These are phyloP conservation scores for Lathyrus oleraceus DNA, from an alignment of 306 rosid genomes.

Conservation along the genomic window DNA sequence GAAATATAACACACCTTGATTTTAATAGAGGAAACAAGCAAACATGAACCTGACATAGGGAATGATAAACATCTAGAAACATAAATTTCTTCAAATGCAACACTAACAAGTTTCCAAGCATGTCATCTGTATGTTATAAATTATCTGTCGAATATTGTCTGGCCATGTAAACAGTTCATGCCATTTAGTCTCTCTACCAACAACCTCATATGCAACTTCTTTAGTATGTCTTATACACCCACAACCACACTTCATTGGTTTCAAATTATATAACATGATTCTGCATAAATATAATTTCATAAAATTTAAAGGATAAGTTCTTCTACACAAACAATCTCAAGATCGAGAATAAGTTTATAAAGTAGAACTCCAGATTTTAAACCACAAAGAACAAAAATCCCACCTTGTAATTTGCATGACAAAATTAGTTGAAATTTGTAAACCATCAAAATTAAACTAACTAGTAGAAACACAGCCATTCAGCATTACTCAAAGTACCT, in stretches of 20 bases:
- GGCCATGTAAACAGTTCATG: constrained; percentile 12
- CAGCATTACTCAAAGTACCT: constrained; percentile 47
- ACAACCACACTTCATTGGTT: neutral
- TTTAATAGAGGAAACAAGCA: constrained; percentile 26
- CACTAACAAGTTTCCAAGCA: neutral
- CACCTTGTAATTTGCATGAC: neutral
- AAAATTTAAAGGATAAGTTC: neutral
- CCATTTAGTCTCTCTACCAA: neutral
- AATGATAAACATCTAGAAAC: neutral
- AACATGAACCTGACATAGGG: neutral
- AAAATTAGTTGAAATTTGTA: constrained; percentile 1
- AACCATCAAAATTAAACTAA: constrained; percentile 22
- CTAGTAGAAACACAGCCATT: constrained; percentile 10
- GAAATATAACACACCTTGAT: constrained; percentile 9
- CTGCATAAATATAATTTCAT: neutral
- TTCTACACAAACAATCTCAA: neutral
- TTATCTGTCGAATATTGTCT: constrained; percentile 17
- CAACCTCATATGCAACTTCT: constrained; percentile 19
- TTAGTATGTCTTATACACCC: neutral
- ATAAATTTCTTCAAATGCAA: neutral
- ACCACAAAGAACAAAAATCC: neutral
- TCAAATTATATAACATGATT: neutral
- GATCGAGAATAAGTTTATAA: neutral
- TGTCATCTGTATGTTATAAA: neutral
- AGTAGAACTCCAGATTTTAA: constrained; percentile 6